Evolutionary conservation across 169 alveolate genomes (phyloP).

Genomic region (Cryptosporidium baileyi): DNA sequence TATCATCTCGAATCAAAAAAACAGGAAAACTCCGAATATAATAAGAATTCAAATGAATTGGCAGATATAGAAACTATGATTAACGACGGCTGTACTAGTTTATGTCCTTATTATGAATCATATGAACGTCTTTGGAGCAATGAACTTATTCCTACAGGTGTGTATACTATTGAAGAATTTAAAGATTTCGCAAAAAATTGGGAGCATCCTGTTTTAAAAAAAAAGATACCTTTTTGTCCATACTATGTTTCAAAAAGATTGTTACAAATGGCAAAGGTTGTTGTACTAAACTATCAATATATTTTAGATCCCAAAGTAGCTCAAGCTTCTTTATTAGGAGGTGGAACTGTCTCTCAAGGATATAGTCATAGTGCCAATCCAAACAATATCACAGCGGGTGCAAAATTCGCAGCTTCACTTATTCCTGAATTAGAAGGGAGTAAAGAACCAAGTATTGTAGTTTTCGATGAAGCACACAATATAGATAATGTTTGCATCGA

Average conservation of each 20-base stretch:
- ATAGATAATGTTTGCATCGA: conserved; percentile 98
- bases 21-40: not conserved
- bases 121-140: conserved; percentile 79
- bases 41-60: not conserved
- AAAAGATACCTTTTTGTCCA: conserved; percentile 88
- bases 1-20: not conserved
- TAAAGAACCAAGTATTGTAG: conserved; percentile 89
- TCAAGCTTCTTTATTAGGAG: conserved; percentile 71
- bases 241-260: conserved; percentile 93
- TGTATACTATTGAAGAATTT: conserved; percentile 94
- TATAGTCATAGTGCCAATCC: conserved; percentile 69
- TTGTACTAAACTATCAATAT: conserved; percentile 94
- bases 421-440: conserved; percentile 71
- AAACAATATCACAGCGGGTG: conserved; percentile 23
- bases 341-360: conserved; percentile 62
- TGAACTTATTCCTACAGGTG: conserved; percentile 83
- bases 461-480: conserved; percentile 98
- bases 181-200: conserved; percentile 82
- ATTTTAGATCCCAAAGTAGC: conserved; percentile 95
- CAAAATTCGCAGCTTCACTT: conserved; percentile 31
- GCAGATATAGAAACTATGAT: conserved; percentile 57
- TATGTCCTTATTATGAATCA: conserved; percentile 83
- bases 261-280: conserved; percentile 90
- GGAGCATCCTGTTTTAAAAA: conserved; percentile 76
- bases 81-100: conserved; percentile 63